phyloP scores from a whole-genome alignment of 331 rosid species.

The Pyracantha coccinea region DNA sequence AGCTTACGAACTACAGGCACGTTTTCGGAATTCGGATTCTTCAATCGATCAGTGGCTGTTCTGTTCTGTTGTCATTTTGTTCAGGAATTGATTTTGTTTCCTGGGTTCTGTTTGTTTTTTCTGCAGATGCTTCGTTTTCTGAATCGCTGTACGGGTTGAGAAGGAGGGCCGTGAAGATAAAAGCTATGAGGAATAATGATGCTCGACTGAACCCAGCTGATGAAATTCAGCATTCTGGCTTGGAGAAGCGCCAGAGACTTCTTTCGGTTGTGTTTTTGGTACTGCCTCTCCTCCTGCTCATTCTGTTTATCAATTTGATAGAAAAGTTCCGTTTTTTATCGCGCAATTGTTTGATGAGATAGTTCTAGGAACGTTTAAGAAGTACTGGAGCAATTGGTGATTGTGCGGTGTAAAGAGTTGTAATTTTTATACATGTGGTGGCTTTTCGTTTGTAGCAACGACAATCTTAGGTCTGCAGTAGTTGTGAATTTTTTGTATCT shows the following conservation, averaged over 20 bases:
- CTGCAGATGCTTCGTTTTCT: slow-evolving; percentile 79
- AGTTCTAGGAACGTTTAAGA: too few species aligned
- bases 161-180: slow-evolving; percentile 59
- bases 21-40: not conserved
- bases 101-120: not conserved
- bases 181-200: slow-evolving; percentile 29
- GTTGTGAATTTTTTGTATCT: not conserved
- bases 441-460: not conserved
- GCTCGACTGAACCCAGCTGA: slow-evolving; percentile 14
- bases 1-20: slow-evolving; percentile 86
- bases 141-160: slow-evolving; percentile 83
- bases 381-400: not conserved
- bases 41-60: not conserved
- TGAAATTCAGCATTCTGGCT: slow-evolving; percentile 29
- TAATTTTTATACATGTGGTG: not conserved
- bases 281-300: not conserved
- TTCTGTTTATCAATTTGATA: not conserved
- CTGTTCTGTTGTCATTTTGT: not conserved
- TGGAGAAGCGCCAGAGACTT: slow-evolving; percentile 61
- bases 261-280: slow-evolving; percentile 79
- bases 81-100: not conserved
- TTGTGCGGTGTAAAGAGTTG: not conserved
- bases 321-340: not conserved
- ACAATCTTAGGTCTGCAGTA: not conserved
- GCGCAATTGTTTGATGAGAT: too few species aligned